A percentile compares a stretch with the other conserved stretches of the same genome.
Conservation (phyloP, 352 stramenopile genomes). For the Stramenopiles sp. region DNA sequence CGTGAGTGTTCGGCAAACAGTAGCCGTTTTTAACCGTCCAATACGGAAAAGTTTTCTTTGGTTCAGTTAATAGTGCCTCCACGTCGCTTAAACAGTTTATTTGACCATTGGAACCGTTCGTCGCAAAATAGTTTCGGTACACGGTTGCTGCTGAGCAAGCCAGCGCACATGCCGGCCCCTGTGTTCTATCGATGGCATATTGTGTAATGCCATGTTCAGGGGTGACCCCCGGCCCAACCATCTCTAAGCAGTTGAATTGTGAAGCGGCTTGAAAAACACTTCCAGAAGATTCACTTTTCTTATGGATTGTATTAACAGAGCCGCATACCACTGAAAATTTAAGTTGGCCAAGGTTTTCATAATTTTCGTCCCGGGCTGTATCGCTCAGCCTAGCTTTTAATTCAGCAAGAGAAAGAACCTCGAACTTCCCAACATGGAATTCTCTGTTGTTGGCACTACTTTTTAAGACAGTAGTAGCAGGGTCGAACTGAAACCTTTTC, state of each 20-base stretch:
- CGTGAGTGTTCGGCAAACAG: not conserved
- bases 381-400: not conserved
- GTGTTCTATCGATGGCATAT: not conserved
- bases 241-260: slow-evolving; percentile 3
- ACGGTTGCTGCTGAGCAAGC: not conserved
- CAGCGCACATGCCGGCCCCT: not conserved
- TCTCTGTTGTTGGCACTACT: not conserved
- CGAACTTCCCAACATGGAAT: not conserved
- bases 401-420: not conserved
- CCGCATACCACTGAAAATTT: not conserved
- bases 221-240: not conserved
- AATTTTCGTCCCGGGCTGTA: not conserved
- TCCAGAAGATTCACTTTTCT: not conserved
- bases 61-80: not conserved
- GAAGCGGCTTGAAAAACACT: not conserved
- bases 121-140: not conserved
- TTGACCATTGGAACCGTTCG: not conserved
- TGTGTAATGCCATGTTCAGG: not conserved
- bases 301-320: not conserved
- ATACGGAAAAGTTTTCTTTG: too few relatives aligned
- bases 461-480: not conserved
- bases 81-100: not conserved
- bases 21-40: not conserved
- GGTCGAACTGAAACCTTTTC: not conserved
- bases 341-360: not conserved